phyloP scores from a whole-genome alignment of 331 rosid genomes.

The Rosa hybrid region DNA sequence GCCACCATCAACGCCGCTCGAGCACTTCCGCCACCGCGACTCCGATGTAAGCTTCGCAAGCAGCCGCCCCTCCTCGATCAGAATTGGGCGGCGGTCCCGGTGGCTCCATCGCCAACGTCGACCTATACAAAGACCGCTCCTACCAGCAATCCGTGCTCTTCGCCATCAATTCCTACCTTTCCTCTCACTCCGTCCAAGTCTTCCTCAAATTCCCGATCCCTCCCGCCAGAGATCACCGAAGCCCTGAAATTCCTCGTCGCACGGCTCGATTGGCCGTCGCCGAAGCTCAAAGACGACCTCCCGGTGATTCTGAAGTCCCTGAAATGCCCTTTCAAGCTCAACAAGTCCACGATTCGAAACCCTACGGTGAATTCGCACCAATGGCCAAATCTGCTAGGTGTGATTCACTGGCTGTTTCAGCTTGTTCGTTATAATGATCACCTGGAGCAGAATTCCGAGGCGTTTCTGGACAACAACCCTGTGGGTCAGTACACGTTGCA shows the following conservation, averaged over 20 bases:
- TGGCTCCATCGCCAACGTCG: constrained; percentile 38
- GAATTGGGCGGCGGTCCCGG: constrained; percentile 33
- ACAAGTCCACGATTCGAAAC: constrained; percentile 60
- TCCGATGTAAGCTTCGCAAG: constrained; percentile 87
- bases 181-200: constrained; percentile 46
- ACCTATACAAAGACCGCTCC: constrained; percentile 79
- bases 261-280: constrained; percentile 42
- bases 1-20: constrained; percentile 39
- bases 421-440: constrained; percentile 43
- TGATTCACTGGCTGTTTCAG: constrained; percentile 93
- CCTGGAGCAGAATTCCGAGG: constrained; percentile 21
- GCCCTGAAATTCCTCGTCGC: constrained; percentile 60
- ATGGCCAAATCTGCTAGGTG: constrained; percentile 78
- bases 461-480: constrained; percentile 30
- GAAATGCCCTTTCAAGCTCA: constrained; percentile 66
- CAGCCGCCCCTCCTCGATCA: constrained; percentile 71
- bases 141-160: constrained; percentile 52
- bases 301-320: constrained; percentile 53
- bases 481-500: constrained; percentile 44
- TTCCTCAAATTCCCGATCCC: constrained; percentile 58
- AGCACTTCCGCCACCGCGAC: constrained; percentile 49
- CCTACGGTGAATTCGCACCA: constrained; percentile 88
- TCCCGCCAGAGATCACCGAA: constrained; percentile 63
- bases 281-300: constrained; percentile 78
- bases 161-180: constrained; percentile 57